Base-by-base conservation (phyloP, 2,329 filamentous ascomycete genomes). In the Aspergillus nomiae region DNA sequence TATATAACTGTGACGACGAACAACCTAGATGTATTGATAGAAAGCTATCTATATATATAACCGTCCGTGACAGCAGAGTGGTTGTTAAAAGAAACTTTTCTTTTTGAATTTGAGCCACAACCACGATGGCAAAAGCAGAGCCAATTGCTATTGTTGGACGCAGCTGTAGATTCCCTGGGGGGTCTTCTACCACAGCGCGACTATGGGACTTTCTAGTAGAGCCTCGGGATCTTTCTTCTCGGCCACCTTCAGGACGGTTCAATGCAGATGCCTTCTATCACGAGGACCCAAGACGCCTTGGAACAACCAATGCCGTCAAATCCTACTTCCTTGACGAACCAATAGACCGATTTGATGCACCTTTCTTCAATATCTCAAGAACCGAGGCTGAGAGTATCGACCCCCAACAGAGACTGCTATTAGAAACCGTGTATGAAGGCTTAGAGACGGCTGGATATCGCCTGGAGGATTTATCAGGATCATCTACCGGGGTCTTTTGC, bases 301-400 rank as follows among this genome's bases (percentile, higher is more conserved):
- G 70, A 12, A 71, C 69, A 12, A 69, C 65, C n/a, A 72, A 71
- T 32, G 69, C 70, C 11, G 66, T 64, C 10, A 65, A 71, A 34
- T 70, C 70, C 3, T 73, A 73, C 56, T 55, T 72, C 2, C 62
- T 73, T 16, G 65, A 64, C 3, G 67, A 72, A 24, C 68, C 73
- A 43, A 61, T 68, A 54, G 66, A 67, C 21, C 46, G 67, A 30
- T 73, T 73, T 45, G 71, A 73, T 51, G 69, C 69, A 11, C 66
- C 68, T 7, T 73, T 73, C 61, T 73, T 73, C 50, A 69, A 67
- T 28, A 70, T 70, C 10, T 70, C 70, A 26, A 69, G 66, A 19
- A 60, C 69, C 10, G 71, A 73, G 61, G 71, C 71, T 4, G 82
- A 70, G 26, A 67, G 68, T 2, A 73, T 73, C 43, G 71, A 73